A percentile compares a stretch with the other conserved stretches of the same genome.
These are phyloP conservation scores for Alternaria hordeiaustralica DNA, from an alignment of 2,329 filamentous ascomycete genomes.

Conservation along the genomic window DNA sequence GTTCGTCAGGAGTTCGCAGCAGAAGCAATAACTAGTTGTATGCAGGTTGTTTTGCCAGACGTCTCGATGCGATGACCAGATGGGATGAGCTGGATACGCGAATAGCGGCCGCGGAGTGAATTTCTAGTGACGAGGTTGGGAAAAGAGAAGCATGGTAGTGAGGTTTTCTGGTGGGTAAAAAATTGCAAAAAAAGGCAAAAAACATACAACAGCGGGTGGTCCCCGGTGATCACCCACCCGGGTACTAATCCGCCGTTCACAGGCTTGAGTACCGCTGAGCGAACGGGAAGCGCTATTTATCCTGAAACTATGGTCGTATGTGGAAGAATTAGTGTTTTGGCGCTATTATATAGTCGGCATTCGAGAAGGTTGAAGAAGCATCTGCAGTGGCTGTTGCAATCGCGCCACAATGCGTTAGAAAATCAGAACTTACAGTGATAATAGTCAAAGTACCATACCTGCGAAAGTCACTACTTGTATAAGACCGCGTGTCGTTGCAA, in stretches of 20 bases:
- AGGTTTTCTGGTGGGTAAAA: neutral
- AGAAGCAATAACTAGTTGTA: neutral
- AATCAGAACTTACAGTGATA: neutral
- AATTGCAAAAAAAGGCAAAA: neutral
- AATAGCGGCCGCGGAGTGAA: neutral
- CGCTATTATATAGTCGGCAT: neutral
- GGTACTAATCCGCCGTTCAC: constrained; percentile 12
- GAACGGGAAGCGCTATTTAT: constrained; percentile 11
- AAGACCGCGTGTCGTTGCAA: constrained; percentile 6
- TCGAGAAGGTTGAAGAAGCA: neutral
- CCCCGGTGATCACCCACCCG: constrained; percentile 11
- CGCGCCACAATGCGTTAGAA: neutral
- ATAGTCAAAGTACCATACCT: neutral
- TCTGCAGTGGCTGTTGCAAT: neutral
- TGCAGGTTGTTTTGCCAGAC: neutral
- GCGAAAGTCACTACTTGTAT: neutral
- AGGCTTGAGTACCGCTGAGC: constrained; percentile 8
- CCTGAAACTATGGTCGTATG: constrained; percentile 11
- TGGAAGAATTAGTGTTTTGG: neutral
- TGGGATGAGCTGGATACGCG: neutral
- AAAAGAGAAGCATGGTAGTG: neutral
- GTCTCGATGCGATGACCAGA: neutral
- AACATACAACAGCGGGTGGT: constrained; percentile 19
- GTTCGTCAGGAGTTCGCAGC: neutral
- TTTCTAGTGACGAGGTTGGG: neutral